Evolutionary conservation across 305 asterid genomes (phyloP).

Genomic region (Fraxinus baroniana): DNA sequence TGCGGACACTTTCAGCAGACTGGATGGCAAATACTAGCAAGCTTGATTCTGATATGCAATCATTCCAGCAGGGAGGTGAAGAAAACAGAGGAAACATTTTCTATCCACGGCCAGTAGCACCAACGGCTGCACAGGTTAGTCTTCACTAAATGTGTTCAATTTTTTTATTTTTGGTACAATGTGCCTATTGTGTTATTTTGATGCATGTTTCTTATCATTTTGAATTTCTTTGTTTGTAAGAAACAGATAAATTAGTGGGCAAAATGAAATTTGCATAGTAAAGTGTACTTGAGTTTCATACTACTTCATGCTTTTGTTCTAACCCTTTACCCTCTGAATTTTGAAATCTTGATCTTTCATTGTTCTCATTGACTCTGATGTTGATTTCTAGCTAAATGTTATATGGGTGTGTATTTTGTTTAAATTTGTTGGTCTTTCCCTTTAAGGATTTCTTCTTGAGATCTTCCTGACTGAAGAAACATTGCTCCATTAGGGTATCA

Average conservation of each 20-base stretch:
- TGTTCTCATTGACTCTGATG: constrained; percentile 4
- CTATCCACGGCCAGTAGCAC: constrained; percentile 97
- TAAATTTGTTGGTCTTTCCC: background rate
- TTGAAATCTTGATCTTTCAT: background rate
- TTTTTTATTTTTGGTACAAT: background rate
- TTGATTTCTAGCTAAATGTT: constrained; percentile 7
- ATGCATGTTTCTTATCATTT: background rate
- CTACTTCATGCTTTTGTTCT: background rate
- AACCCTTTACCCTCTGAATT: constrained; percentile 6
- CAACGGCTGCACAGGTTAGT: constrained; percentile 94
- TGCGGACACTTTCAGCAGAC: constrained; percentile 98
- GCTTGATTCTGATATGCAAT: constrained; percentile 79
- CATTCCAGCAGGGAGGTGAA: constrained; percentile 78
- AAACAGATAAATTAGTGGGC: background rate
- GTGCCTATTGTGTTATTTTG: constrained; percentile 4
- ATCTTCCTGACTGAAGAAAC: background rate
- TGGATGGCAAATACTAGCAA: constrained; percentile 99
- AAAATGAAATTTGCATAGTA: constrained; percentile 8
- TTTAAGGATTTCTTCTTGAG: background rate
- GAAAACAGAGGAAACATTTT: constrained; percentile 77
- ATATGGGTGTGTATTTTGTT: background rate
- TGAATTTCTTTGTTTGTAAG: constrained; percentile 13
- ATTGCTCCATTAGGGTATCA: background rate
- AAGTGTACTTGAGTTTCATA: background rate
- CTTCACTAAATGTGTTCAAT: constrained; percentile 17